Conservation (phyloP, 1,139 yeast genomes). For the Lodderomyces elongisporus region DNA sequence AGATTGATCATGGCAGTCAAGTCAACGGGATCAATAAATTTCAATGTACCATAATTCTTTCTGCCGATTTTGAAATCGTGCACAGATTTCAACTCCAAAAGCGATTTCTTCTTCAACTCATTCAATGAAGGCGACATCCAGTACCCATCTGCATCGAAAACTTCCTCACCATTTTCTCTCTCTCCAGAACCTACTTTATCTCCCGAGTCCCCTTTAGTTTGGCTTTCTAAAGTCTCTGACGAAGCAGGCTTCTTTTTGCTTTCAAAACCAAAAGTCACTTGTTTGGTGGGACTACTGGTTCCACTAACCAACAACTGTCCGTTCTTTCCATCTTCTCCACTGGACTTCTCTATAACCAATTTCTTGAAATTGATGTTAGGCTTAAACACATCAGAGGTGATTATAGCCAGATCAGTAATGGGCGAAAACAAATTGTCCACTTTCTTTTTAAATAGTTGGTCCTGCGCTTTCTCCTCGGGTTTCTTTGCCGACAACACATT, state of each 20-base stretch:
- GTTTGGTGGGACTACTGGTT: conserved; percentile 20
- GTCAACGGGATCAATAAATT: conserved; percentile 79
- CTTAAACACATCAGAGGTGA: conserved; percentile 68
- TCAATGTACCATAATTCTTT: conserved; percentile 68
- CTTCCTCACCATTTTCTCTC: conserved; percentile 9
- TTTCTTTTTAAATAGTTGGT: conserved; percentile 14
- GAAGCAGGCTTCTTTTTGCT: conserved; percentile 7
- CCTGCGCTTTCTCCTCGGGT: conserved; percentile 14
- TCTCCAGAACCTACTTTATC: conserved; percentile 13
- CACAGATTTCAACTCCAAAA: conserved; percentile 63
- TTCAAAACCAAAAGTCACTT: conserved; percentile 33
- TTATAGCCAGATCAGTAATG: conserved; percentile 61
- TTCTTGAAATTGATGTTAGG: conserved; percentile 57
- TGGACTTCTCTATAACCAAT: conserved; percentile 49
- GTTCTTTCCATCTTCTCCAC: conserved; percentile 22
- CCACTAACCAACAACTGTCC: conserved; percentile 47
- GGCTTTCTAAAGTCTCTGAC: conserved; percentile 11
- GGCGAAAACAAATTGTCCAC: conserved; percentile 19
- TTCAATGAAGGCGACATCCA: conserved; percentile 80
- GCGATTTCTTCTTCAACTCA: conserved; percentile 53
- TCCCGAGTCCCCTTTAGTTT: conserved; percentile 12
- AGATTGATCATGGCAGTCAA: conserved; percentile 58
- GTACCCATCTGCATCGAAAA: conserved; percentile 54
- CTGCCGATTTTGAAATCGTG: conserved; percentile 73
- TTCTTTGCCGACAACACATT: conserved; percentile 15